These are phyloP conservation scores for Arabidopsis suecica DNA, from an alignment of 345 rosid species.

Conservation along the genomic window DNA sequence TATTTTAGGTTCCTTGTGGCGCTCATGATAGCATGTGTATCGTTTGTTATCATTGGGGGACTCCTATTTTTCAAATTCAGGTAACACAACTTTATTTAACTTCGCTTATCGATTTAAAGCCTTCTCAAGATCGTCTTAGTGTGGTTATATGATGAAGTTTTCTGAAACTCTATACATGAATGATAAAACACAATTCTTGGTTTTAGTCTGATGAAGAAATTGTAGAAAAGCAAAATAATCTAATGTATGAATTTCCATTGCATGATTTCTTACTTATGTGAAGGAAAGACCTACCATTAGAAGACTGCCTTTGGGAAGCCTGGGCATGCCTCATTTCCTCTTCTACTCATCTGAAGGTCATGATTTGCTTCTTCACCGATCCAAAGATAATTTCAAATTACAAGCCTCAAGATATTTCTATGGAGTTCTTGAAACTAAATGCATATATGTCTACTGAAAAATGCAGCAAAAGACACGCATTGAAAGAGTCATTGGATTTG, in stretches of 20 bases:
- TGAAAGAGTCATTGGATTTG: slow-evolving; percentile 83
- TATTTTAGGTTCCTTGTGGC: slow-evolving; percentile 77
- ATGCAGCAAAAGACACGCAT: slow-evolving; percentile 90
- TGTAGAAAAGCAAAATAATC: neutral
- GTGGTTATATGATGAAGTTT: slow-evolving; percentile 15
- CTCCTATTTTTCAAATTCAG: slow-evolving; percentile 76
- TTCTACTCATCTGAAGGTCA: slow-evolving; percentile 84
- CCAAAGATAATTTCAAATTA: neutral
- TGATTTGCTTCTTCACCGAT: slow-evolving; percentile 3
- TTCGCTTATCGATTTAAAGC: slow-evolving; percentile 12
- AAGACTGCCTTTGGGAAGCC: slow-evolving; percentile 98
- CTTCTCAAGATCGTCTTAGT: neutral
- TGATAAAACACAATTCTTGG: slow-evolving; percentile 1
- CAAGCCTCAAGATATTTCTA: neutral
- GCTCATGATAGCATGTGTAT: slow-evolving; percentile 78
- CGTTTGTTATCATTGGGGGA: slow-evolving; percentile 88
- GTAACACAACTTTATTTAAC: slow-evolving; percentile 46
- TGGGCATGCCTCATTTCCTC: slow-evolving; percentile 97
- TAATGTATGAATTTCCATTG: neutral
- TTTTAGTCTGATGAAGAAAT: slow-evolving; percentile 8
- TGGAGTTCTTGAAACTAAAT: slow-evolving; percentile 40
- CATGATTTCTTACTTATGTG: slow-evolving; percentile 12
- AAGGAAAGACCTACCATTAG: slow-evolving; percentile 73
- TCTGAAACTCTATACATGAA: slow-evolving; percentile 7
- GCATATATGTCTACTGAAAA: slow-evolving; percentile 44